These are phyloP conservation scores for Exophiala dermatitidis DNA, from an alignment of 2,329 filamentous ascomycete genomes.

Conservation along the genomic window DNA sequence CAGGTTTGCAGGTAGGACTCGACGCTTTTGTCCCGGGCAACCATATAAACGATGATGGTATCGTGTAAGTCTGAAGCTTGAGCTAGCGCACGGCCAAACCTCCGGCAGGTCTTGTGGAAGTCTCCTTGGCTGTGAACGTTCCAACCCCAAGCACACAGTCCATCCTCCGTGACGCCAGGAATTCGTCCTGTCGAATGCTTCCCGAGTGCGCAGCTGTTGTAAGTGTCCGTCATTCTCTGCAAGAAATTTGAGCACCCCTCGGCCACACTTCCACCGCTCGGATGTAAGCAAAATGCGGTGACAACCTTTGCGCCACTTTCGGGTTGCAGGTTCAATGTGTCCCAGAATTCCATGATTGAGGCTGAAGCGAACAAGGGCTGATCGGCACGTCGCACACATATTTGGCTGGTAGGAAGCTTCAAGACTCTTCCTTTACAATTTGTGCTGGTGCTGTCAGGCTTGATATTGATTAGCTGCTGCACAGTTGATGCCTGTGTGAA, in stretches of 20 bases:
- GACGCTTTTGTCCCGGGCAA: conserved; percentile 45
- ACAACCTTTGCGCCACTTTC: conserved; percentile 51
- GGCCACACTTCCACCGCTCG: conserved; percentile 39
- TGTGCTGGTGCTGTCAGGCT: conserved; percentile 26
- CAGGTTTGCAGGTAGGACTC: conserved; percentile 44
- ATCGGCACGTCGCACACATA: conserved; percentile 49
- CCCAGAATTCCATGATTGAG: conserved; percentile 54
- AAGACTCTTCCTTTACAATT: conserved; percentile 30
- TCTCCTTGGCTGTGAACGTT: conserved; percentile 28
- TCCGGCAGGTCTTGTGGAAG: conserved; percentile 32
- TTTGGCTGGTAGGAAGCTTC: conserved; percentile 45
- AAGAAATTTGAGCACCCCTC: conserved; percentile 47
- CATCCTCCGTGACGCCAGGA: conserved; percentile 35
- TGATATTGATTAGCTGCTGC: conserved; percentile 17
- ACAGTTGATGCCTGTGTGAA: conserved; percentile 10
- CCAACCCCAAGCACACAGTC: conserved; percentile 34
- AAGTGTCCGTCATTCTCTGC: conserved; percentile 47
- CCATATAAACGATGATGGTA: conserved; percentile 52
- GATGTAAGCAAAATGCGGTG: conserved; percentile 51
- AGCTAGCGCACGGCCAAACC: conserved; percentile 35
- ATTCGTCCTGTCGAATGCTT: conserved; percentile 41
- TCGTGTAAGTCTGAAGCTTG: conserved; percentile 31
- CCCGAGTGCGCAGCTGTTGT: conserved; percentile 52
- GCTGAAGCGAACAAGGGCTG: conserved; percentile 50
- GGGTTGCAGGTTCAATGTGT: conserved; percentile 52